Evolutionary conservation across 768 basidiomycete genomes (phyloP), one percentile per base, ranked within the genome.

Genomic region (Rhodotorula kratochvilovae): DNA sequence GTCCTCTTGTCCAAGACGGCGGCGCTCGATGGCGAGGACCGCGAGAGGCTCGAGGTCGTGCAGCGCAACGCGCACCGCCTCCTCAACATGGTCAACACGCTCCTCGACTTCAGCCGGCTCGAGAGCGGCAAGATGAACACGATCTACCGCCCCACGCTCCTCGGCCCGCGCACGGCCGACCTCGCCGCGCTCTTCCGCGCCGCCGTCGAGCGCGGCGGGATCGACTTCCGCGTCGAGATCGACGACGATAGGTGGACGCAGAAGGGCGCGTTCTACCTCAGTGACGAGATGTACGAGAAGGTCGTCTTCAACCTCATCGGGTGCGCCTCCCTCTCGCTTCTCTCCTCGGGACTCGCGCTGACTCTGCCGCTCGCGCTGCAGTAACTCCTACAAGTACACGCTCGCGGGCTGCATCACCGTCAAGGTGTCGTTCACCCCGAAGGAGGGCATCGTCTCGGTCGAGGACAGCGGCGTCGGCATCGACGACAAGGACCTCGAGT

Each of bases 1-100:
- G 33, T 72, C 15, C 61, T 75, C 15, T 21, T 6, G 43, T 29
- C 45, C 3, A 59, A 73, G 35, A 42, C 48, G 39, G 17, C 31
- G 31, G 16, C n/a, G 1, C 57, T 72, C 27, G 29, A 48, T 5
- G 25, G 13, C 7, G 55, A 51, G 3, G 56, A 65, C 23, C 63
- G 67, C 31, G 67, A 69, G 3, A 45, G 45, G 43, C 65, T 75
- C 23, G 7, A 21, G 15, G 43, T 72, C 42, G 67, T 71, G 11
- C 57, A 54, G n/a, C 61, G 71, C 16, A 58, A 72, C 42, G 62
- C 65, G 0, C 61, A 67, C 21, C 60, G 74, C 15, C 67, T 76
- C 0, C 55, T 67, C 21, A 73, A 65, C 48, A 66, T 76, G 68
- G 71, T 76, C 67, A 75, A 75, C 60, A 71, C 62, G 64, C 74